Base-by-base conservation (phyloP, 2,329 filamentous ascomycete genomes). In the Monosporascus sp. region DNA sequence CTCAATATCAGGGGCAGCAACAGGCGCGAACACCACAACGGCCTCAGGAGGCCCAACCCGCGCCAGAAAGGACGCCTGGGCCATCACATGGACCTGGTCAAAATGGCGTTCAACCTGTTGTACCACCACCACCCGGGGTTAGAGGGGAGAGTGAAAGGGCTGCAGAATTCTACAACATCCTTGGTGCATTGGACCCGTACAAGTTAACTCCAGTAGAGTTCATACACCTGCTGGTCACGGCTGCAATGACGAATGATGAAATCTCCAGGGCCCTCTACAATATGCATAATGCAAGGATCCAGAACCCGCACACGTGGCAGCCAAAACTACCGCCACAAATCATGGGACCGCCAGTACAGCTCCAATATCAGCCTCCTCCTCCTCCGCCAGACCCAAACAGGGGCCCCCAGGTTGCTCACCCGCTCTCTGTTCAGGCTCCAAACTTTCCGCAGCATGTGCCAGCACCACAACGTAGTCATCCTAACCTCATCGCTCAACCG, bases 151-250 rank as follows among this genome's bases (percentile, higher is more conserved):
- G 17, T 11, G 18, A 42, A 42, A 11, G 39, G 20, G 20, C 17
- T 9, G 39, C 50, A 54, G 4, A 31, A 38, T 60, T 57, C 31
- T 60, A 61, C 42, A 38, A 48, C 14, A 54, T 60, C 25, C 51
- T 61, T n/a, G 24, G 47, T 3, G 55, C 54, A 8, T 51, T 61
- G 14, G 58, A 61, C 46, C 57, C 57, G 3, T 55, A 55, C 34
- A 56, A 45, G 31, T 47, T 27, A 6, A 57, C 57, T 1, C 60
- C 60, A 3, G 56, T 52, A 45, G 55, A 60, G 37, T 62, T 62
- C 24, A 55, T 62, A 18, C 51, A 60, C 45, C 42, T 62, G n/a
- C 42, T 62, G n/a, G 54, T 57, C 1, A 53, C 53, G 24, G 57
- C 61, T 18, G 58, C 57, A 0, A 50, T 60, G 45, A 55, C 52